A percentile compares a stretch with the other conserved stretches of the same genome.
Conservation (phyloP, 1,139 yeast species). For the Yamadazyma diddensiae region DNA sequence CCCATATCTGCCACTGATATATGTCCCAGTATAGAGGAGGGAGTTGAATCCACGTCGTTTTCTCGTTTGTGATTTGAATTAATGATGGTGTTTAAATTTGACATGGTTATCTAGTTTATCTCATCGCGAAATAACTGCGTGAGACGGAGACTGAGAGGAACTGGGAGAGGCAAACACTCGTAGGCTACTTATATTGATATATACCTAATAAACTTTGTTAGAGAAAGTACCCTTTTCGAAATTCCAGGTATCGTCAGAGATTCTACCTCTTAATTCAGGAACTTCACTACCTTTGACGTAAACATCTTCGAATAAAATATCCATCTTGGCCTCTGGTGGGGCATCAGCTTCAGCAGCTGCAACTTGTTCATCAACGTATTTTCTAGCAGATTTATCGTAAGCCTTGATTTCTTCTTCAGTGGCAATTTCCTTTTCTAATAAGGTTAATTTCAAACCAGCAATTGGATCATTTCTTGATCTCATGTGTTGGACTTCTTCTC, state of each 20-base stretch:
- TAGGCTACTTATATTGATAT: too few relatives aligned
- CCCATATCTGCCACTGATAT: conserved; percentile 8
- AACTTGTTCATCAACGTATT: conserved; percentile 90
- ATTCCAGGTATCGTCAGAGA: conserved; percentile 90
- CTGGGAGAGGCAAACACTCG: neutral
- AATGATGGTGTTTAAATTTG: conserved; percentile 7
- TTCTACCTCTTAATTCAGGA: conserved; percentile 93
- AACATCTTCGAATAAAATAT: conserved; percentile 92
- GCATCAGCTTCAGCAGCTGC: conserved; percentile 92
- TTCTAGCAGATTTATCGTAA: conserved; percentile 94
- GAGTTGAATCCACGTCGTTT: conserved; percentile 7
- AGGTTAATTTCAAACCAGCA: conserved; percentile 87
- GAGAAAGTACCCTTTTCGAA: conserved; percentile 72
- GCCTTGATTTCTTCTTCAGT: conserved; percentile 92
- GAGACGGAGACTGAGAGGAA: neutral
- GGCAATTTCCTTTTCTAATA: conserved; percentile 80
- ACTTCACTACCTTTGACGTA: conserved; percentile 94
- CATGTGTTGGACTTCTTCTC: conserved; percentile 99
- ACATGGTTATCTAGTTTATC: conserved; percentile 2
- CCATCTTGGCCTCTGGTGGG: conserved; percentile 94
- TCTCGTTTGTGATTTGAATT: conserved; percentile 17
- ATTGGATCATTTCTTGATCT: conserved; percentile 97
- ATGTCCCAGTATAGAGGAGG: conserved; percentile 6
- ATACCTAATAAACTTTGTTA: conserved; percentile 45
- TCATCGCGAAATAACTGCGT: conserved; percentile 4